A percentile compares a stretch with the other conserved stretches of the same genome.
These are phyloP conservation scores for Sordariomycetes sp. DNA, from an alignment of 2,329 filamentous ascomycete species.

Conservation along the genomic window DNA sequence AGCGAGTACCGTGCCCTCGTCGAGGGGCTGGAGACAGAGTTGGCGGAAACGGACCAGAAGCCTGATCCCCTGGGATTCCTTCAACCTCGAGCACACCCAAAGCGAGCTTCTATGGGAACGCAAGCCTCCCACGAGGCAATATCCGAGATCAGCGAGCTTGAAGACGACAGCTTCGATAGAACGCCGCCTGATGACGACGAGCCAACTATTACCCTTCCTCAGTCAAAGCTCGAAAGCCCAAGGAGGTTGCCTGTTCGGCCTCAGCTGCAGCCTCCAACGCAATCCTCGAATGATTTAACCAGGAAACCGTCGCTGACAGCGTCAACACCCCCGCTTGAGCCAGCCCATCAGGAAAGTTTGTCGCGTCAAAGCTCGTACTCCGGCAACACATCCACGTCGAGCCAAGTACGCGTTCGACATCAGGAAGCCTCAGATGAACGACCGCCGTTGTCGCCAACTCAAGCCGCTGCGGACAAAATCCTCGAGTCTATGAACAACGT, in stretches of 20 bases:
- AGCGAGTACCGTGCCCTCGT: slow-evolving; percentile 36
- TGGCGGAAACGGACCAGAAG: slow-evolving; percentile 19
- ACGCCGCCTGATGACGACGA: slow-evolving; percentile 4
- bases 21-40: slow-evolving; percentile 27
- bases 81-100: slow-evolving; percentile 1
- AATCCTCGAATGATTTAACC: background rate
- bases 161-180: slow-evolving; percentile 28
- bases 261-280: background rate
- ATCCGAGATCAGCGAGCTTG: slow-evolving; percentile 45
- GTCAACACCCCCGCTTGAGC: too few relatives aligned
- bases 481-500: slow-evolving; percentile 43
- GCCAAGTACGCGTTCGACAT: slow-evolving; percentile 4
- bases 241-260: slow-evolving; percentile 9
- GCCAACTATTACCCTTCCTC: slow-evolving; percentile 14
- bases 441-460: slow-evolving; percentile 27
- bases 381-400: background rate
- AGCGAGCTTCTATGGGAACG: background rate
- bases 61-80: slow-evolving; percentile 12
- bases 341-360: too few relatives aligned
- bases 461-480: slow-evolving; percentile 47
- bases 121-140: slow-evolving; percentile 9
- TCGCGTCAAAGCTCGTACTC: too few relatives aligned
- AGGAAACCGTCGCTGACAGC: too few relatives aligned
- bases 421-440: slow-evolving; percentile 1
- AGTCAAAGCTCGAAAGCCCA: slow-evolving; percentile 10